These are phyloP conservation scores for Acanthamoeba castellanii DNA, from an alignment of 208 protist genomes.

Conservation along the genomic window DNA sequence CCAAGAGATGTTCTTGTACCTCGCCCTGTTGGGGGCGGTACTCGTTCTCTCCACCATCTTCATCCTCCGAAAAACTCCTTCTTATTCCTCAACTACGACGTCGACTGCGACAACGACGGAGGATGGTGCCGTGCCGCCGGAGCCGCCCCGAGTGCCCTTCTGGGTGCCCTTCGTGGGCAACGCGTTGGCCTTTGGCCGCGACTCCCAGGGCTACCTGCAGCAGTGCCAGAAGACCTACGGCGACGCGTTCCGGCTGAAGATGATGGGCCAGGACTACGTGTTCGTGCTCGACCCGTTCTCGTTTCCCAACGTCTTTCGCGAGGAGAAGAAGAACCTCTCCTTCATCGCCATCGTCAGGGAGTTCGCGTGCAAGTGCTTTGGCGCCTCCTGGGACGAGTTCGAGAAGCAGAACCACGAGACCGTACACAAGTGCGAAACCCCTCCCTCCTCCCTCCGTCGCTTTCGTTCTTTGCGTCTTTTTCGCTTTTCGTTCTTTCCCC, in stretches of 20 bases:
- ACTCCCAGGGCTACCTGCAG: constrained; percentile 7
- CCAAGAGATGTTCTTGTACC: neutral
- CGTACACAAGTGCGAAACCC: constrained; percentile 20
- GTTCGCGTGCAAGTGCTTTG: constrained; percentile 36
- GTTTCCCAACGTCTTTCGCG: constrained; percentile 23
- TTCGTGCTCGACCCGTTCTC: constrained; percentile 51
- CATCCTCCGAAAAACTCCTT: neutral
- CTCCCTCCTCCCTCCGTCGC: neutral
- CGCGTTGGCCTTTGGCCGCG: neutral
- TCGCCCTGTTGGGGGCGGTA: neutral
- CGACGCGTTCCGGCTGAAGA: constrained; percentile 42
- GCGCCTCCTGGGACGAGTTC: neutral
- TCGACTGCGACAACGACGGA: neutral
- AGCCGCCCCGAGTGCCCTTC: neutral
- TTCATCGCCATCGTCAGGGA: constrained; percentile 15
- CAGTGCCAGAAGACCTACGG: neutral
- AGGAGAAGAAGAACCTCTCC: constrained; percentile 32
- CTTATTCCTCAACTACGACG: neutral
- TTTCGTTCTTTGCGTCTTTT: neutral
- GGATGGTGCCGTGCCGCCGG: neutral
- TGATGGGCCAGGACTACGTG: constrained; percentile 15
- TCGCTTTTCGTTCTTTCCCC: neutral
- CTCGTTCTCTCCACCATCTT: neutral
- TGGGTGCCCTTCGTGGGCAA: constrained; percentile 26
- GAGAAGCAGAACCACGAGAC: constrained; percentile 27